These are phyloP conservation scores for Colletotrichum incanum DNA, from an alignment of 2,329 filamentous ascomycete species.

Conservation along the genomic window DNA sequence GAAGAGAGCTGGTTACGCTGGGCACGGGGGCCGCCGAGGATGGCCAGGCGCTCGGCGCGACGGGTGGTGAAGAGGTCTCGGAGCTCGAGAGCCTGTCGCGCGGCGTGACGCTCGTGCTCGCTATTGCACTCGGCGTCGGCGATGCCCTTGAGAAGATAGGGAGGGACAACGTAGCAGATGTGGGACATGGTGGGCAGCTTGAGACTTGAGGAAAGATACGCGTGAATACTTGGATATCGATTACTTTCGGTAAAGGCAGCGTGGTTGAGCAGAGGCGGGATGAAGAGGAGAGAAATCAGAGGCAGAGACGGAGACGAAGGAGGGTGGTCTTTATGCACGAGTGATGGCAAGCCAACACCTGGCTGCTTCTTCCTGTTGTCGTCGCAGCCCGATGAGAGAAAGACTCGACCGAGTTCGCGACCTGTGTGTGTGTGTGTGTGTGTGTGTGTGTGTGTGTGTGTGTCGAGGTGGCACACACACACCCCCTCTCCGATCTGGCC, in stretches of 20 bases:
- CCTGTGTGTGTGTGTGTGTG: too few relatives aligned
- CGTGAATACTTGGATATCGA: background rate
- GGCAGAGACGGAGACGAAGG: background rate
- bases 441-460: too few relatives aligned
- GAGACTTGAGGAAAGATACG: background rate
- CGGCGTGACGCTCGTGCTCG: constrained; percentile 54
- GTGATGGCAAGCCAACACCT: background rate
- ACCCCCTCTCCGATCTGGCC: too few relatives aligned
- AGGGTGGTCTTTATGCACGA: background rate
- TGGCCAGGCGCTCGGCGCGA: constrained; percentile 55
- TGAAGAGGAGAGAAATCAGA: background rate
- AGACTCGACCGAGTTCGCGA: background rate
- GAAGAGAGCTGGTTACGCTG: constrained; percentile 39
- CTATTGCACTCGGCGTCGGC: constrained; percentile 57
- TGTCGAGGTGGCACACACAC: background rate
- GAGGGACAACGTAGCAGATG: constrained; percentile 61
- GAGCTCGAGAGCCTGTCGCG: constrained; percentile 53
- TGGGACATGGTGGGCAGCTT: constrained; percentile 21
- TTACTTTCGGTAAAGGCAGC: too few relatives aligned
- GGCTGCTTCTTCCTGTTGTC: background rate
- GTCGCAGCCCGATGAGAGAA: background rate
- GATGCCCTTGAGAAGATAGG: constrained; percentile 62
- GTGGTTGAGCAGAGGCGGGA: background rate
- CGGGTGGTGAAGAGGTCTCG: constrained; percentile 51
- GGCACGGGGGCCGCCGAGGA: constrained; percentile 53